Percentiles rank a stretch among this genome's conserved stretches.
Evolutionary conservation across 2,329 filamentous ascomycete genomes (phyloP).

Genomic region (Leptographium procerum): DNA sequence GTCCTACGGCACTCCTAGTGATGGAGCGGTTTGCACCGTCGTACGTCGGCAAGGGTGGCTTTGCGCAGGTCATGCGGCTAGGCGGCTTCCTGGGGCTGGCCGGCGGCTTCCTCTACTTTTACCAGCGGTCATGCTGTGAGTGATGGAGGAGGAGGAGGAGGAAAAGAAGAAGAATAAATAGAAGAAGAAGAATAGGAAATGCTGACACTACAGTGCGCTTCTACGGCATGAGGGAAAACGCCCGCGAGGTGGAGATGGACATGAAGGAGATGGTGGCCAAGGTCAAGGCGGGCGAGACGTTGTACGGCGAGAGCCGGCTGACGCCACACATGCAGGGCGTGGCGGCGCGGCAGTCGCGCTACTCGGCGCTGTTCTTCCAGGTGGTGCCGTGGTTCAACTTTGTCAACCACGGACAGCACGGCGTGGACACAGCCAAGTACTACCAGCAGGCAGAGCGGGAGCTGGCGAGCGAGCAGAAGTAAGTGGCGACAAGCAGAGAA

Average conservation of each 20-base stretch:
- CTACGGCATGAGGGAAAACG: constrained; percentile 89
- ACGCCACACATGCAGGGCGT: constrained; percentile 89
- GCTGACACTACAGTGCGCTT: constrained; percentile 60
- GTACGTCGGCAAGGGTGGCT: constrained; percentile 70
- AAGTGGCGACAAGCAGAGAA: neutral
- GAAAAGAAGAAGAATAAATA: neutral
- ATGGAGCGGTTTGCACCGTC: constrained; percentile 83
- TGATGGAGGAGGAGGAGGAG: constrained; percentile 14
- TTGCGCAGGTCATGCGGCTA: constrained; percentile 72
- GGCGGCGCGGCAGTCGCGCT: constrained; percentile 83
- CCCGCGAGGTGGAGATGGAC: constrained; percentile 85
- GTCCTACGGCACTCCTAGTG: constrained; percentile 60
- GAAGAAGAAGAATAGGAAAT: neutral
- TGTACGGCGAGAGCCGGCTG: constrained; percentile 73
- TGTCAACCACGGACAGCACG: constrained; percentile 92
- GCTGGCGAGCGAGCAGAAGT: constrained; percentile 59
- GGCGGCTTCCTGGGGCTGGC: constrained; percentile 59
- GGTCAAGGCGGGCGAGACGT: constrained; percentile 80
- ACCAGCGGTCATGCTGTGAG: constrained; percentile 74
- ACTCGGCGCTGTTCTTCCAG: constrained; percentile 72
- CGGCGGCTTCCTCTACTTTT: constrained; percentile 76
- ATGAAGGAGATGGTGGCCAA: constrained; percentile 97
- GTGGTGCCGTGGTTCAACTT: constrained; percentile 96
- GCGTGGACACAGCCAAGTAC: constrained; percentile 97
- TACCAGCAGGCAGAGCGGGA: constrained; percentile 92